Evolutionary conservation across 495 filamentous ascomycete species (phyloP).

Genomic region (Aspergillus conjunctus): DNA sequence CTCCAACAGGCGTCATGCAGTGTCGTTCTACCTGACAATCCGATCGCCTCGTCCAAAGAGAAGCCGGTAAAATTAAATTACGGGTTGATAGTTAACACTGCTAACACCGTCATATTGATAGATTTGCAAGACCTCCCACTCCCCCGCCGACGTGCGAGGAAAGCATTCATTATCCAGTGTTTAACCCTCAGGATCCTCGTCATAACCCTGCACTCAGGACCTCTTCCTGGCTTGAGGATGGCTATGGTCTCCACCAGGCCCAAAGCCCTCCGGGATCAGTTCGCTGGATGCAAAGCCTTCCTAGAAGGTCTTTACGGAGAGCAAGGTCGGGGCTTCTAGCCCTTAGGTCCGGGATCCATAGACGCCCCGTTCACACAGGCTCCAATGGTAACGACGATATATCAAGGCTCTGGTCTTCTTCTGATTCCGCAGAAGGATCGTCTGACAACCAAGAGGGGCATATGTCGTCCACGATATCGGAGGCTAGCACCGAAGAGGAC

Average conservation of each 20-base stretch:
- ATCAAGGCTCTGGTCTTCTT: slow-evolving; percentile 18
- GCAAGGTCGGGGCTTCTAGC: slow-evolving; percentile 39
- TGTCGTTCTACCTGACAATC: slow-evolving; percentile 26
- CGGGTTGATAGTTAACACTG: not conserved
- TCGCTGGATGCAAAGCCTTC: slow-evolving; percentile 34
- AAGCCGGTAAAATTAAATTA: slow-evolving; percentile 26
- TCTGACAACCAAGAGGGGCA: slow-evolving; percentile 15
- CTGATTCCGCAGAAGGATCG: slow-evolving; percentile 16
- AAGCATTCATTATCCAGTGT: slow-evolving; percentile 41
- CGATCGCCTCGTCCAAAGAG: slow-evolving; percentile 24
- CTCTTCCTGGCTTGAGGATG: slow-evolving; percentile 15
- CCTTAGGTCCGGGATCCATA: slow-evolving; percentile 32
- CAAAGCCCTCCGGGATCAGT: slow-evolving; percentile 23
- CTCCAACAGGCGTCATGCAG: slow-evolving; percentile 17
- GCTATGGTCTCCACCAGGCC: slow-evolving; percentile 17
- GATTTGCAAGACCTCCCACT: slow-evolving; percentile 15
- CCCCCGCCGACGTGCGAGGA: slow-evolving; percentile 34
- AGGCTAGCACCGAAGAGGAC: slow-evolving; percentile 39
- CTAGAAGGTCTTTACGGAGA: slow-evolving; percentile 35
- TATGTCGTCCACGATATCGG: slow-evolving; percentile 28
- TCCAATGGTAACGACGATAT: not conserved
- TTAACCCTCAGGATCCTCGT: slow-evolving; percentile 37
- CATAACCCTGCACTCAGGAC: slow-evolving; percentile 33
- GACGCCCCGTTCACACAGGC: slow-evolving; percentile 19
- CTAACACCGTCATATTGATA: not conserved